Conservation (phyloP, 768 basidiomycete species). For the Phaeotremella skinneri region DNA sequence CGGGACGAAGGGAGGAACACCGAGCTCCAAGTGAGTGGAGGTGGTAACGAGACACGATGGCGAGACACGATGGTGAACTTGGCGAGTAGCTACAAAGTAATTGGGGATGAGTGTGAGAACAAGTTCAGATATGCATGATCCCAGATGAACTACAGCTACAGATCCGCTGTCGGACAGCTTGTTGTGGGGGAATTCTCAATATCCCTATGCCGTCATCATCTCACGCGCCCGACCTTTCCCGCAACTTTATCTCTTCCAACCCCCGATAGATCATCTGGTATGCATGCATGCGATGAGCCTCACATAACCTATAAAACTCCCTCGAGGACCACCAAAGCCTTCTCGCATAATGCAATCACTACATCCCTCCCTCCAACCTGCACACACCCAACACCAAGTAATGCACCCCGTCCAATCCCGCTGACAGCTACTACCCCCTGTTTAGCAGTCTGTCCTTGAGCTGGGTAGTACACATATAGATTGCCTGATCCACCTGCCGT, state of each 20-base stretch:
- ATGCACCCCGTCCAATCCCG: slow-evolving; percentile 66
- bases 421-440: slow-evolving; percentile 78
- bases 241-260: too few species aligned
- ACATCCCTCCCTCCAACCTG: slow-evolving; percentile 49
- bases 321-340: slow-evolving; percentile 61
- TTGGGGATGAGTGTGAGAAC: too few species aligned
- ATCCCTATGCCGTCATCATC: too few species aligned
- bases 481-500: slow-evolving; percentile 68
- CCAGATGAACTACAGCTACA: too few species aligned
- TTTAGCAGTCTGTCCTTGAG: slow-evolving; percentile 59
- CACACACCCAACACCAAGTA: slow-evolving; percentile 71
- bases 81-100: too few species aligned
- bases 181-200: too few species aligned
- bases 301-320: slow-evolving; percentile 14
- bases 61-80: too few species aligned
- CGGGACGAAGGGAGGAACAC: not conserved
- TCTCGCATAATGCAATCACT: slow-evolving; percentile 70
- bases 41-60: not conserved
- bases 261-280: too few species aligned
- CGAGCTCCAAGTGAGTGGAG: not conserved
- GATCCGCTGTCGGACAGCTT: too few species aligned
- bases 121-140: too few species aligned
- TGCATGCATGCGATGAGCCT: too few species aligned
- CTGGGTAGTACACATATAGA: slow-evolving; percentile 75
- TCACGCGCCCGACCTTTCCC: too few species aligned